phyloP scores from a whole-genome alignment of 805 yeast genomes.

The Grigorovia transvaalensis region DNA sequence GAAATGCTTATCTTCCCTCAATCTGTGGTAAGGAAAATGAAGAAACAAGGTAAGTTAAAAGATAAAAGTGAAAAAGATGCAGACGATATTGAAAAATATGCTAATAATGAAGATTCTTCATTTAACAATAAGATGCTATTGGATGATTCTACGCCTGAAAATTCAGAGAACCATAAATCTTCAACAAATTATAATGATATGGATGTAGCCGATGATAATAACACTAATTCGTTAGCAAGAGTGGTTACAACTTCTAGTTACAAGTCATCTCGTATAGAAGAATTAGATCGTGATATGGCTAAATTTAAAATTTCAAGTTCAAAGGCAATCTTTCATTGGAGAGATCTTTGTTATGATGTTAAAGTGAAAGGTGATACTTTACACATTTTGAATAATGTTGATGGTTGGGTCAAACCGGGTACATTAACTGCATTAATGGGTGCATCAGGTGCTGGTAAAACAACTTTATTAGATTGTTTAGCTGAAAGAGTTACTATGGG shows the following conservation, averaged over 20 bases:
- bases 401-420: slow-evolving; percentile 79
- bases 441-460: slow-evolving; percentile 78
- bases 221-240: slow-evolving; percentile 2
- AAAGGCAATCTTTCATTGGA: slow-evolving; percentile 64
- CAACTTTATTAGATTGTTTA: slow-evolving; percentile 59
- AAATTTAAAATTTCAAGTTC: slow-evolving; percentile 26
- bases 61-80: slow-evolving; percentile 12
- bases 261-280: slow-evolving; percentile 6
- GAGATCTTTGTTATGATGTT: slow-evolving; percentile 60
- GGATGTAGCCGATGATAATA: neutral
- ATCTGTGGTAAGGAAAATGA: slow-evolving; percentile 37
- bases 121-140: slow-evolving; percentile 17
- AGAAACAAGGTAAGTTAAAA: slow-evolving; percentile 29
- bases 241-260: neutral
- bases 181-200: neutral
- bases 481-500: slow-evolving; percentile 64
- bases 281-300: slow-evolving; percentile 3
- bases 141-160: slow-evolving; percentile 14
- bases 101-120: slow-evolving; percentile 8
- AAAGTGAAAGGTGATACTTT: slow-evolving; percentile 51
- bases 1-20: slow-evolving; percentile 54
- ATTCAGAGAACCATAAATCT: neutral
- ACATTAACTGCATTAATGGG: slow-evolving; percentile 72
- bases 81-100: slow-evolving; percentile 20
- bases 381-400: slow-evolving; percentile 51